phyloP scores from a whole-genome alignment of 306 rosid species.

The Prunus padus region DNA sequence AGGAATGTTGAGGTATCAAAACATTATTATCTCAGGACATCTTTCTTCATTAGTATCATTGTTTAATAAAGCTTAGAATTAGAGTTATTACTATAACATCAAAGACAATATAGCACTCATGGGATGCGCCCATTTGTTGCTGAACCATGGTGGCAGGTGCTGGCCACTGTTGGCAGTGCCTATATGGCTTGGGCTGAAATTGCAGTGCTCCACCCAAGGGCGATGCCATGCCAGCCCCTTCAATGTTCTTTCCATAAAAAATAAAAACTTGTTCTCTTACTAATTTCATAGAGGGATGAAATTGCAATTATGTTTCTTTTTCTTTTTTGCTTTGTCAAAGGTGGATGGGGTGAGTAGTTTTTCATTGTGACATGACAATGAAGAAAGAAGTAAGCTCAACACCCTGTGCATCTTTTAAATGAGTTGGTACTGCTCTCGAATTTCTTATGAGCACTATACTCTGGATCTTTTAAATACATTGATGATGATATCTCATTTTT shows the following conservation, averaged over 20 bases:
- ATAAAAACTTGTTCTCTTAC: no score
- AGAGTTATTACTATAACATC: neutral
- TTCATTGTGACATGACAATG: no score
- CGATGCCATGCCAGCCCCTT: neutral
- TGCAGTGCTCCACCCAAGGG: neutral
- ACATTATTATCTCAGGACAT: constrained; percentile 14
- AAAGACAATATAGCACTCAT: neutral
- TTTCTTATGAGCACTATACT: neutral
- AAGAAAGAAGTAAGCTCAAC: neutral
- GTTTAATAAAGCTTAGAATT: neutral
- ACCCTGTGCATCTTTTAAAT: neutral
- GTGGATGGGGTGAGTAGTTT: neutral
- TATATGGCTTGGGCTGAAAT: neutral
- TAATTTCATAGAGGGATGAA: neutral
- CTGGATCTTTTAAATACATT: constrained; percentile 18
- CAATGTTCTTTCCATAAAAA: neutral
- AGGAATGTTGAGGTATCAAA: constrained; percentile 75
- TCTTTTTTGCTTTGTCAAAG: neutral
- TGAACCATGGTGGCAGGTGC: neutral
- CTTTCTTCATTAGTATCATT: constrained; percentile 17
- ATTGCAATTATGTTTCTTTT: neutral
- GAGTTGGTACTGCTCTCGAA: neutral
- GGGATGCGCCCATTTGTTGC: neutral
- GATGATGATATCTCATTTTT: constrained; percentile 29
- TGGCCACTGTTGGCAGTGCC: neutral